These are phyloP conservation scores for Suillus sp. DNA, from an alignment of 768 basidiomycete genomes.

Conservation along the genomic window DNA sequence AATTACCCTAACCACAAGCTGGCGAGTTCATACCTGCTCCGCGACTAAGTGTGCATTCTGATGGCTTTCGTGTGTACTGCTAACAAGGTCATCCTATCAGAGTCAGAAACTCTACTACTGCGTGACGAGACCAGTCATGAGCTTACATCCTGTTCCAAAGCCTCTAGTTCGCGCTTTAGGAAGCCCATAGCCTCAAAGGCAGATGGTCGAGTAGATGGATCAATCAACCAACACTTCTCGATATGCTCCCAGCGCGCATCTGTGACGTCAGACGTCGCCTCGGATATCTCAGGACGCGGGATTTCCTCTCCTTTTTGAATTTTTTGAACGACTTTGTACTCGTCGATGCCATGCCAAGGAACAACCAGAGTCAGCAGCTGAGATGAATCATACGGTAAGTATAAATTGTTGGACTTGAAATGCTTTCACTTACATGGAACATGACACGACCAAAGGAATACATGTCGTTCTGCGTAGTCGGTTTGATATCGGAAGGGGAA, in stretches of 20 bases:
- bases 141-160: background rate
- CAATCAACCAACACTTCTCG: conserved; percentile 2
- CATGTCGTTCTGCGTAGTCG: conserved; percentile 37
- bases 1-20: background rate
- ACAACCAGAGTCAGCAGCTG: background rate
- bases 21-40: background rate
- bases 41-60: background rate
- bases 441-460: conserved; percentile 39
- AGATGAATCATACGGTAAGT: background rate
- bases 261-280: background rate
- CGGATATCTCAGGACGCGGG: background rate
- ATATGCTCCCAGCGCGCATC: background rate
- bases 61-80: background rate
- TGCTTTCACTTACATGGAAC: conserved; percentile 6
- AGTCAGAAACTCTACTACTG: background rate
- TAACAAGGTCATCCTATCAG: background rate
- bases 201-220: conserved; percentile 3
- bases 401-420: background rate
- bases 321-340: background rate
- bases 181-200: background rate
- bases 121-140: background rate
- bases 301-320: background rate
- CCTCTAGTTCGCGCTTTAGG: background rate
- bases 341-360: conserved; percentile 1
- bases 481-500: conserved; percentile 7